Conservation (phyloP, 192 early-diverging fungal genomes). For the Coemansia sp. region DNA sequence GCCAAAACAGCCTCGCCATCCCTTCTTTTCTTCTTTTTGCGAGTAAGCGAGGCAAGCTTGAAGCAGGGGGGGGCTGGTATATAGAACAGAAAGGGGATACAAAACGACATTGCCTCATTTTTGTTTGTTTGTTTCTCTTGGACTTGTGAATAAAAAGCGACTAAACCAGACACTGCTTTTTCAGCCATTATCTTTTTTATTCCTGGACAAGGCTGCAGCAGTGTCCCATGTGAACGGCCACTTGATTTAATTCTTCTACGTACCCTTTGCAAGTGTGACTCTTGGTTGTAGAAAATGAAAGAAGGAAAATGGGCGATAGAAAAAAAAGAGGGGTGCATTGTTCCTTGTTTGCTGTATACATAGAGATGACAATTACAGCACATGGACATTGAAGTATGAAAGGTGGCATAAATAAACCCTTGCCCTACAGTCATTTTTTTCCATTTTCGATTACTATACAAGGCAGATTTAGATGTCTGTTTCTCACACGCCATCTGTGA, state of each 20-base stretch:
- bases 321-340: not conserved
- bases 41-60: too few relatives aligned
- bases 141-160: too few relatives aligned
- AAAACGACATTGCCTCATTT: not conserved
- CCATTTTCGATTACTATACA: too few relatives aligned
- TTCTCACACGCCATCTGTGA: not conserved
- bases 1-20: not conserved
- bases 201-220: too few relatives aligned
- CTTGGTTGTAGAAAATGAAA: not conserved
- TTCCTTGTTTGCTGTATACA: not conserved
- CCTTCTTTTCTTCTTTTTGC: not conserved
- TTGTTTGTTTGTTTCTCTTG: not conserved
- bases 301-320: not conserved
- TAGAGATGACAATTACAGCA: not conserved
- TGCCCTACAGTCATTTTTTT: too few relatives aligned
- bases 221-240: not conserved
- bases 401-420: not conserved
- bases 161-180: too few relatives aligned
- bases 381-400: not conserved
- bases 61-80: too few relatives aligned
- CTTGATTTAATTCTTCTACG: not conserved
- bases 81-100: too few relatives aligned
- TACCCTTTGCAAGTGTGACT: not conserved
- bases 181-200: too few relatives aligned
- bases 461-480: not conserved